Evolutionary conservation across 1,284 basidiomycete species (phyloP).

Genomic region (Melampsora larici-populina): DNA sequence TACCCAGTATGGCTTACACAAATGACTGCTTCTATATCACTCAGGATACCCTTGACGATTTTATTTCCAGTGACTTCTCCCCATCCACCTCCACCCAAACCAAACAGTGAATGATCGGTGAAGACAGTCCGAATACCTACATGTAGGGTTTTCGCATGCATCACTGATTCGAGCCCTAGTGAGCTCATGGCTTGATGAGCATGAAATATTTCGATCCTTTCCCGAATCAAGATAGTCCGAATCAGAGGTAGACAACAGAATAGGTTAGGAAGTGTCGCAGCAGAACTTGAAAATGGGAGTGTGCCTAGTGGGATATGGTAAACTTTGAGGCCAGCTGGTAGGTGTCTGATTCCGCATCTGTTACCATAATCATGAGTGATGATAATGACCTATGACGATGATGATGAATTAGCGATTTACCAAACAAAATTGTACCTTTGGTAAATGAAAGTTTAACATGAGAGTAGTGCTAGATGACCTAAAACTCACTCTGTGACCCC

Average conservation of each 20-base stretch:
- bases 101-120: conserved; percentile 95
- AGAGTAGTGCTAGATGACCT: neutral
- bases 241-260: conserved; percentile 86
- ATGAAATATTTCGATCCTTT: conserved; percentile 82
- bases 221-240: conserved; percentile 79
- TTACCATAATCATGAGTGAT: conserved; percentile 89
- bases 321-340: conserved; percentile 79
- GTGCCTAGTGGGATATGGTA: conserved; percentile 88
- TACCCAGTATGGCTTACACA: conserved; percentile 97
- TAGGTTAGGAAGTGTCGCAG: conserved; percentile 88
- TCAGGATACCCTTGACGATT: conserved; percentile 75
- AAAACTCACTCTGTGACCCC: conserved; percentile 73
- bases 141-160: conserved; percentile 62
- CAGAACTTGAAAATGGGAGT: conserved; percentile 60
- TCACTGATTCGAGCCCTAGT: conserved; percentile 84
- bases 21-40: conserved; percentile 87
- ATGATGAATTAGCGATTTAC: no score
- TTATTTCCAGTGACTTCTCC: conserved; percentile 91
- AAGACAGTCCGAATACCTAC: conserved; percentile 74
- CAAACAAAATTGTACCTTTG: conserved; percentile 7
- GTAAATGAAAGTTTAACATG: no score
- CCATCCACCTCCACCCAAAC: conserved; percentile 82
- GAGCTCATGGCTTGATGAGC: conserved; percentile 86
- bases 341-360: conserved; percentile 82
- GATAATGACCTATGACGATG: conserved; percentile 70